Evolutionary conservation across 1,284 basidiomycete genomes (phyloP).

Genomic region (Heterobasidion parviporum): DNA sequence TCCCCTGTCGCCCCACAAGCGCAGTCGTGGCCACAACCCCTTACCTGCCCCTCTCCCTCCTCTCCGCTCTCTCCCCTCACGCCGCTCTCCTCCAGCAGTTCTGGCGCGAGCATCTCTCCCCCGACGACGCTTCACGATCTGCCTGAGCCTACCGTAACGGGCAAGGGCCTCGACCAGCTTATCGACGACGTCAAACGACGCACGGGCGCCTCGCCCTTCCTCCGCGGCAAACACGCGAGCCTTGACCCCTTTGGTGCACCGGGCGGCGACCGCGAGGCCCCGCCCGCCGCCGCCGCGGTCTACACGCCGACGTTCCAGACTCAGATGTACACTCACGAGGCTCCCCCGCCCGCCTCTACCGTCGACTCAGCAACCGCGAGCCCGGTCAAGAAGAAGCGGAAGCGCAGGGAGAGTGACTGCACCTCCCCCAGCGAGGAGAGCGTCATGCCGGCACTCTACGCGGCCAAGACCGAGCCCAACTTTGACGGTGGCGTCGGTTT

Average conservation of each 20-base stretch:
- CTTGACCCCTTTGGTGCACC: constrained; percentile 39
- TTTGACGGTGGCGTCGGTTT: not conserved
- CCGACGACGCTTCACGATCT: constrained; percentile 4
- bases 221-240: constrained; percentile 42
- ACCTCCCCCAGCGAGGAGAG: not conserved
- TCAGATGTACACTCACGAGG: constrained; percentile 31
- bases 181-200: constrained; percentile 42
- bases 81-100: constrained; percentile 8
- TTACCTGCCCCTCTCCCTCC: constrained; percentile 8
- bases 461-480: not conserved
- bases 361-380: not conserved
- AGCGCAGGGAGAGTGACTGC: constrained; percentile 8
- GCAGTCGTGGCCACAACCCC: not conserved
- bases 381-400: constrained; percentile 13
- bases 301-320: constrained; percentile 41
- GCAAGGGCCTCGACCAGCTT: constrained; percentile 39
- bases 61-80: constrained; percentile 13
- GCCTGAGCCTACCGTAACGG: constrained; percentile 24
- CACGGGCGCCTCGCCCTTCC: constrained; percentile 37
- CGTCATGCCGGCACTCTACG: not conserved
- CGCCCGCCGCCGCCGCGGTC: constrained; percentile 19
- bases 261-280: constrained; percentile 25
- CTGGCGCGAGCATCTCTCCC: constrained; percentile 7
- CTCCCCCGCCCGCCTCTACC: too few species aligned
- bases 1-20: constrained; percentile 3